Conservation (phyloP, 768 basidiomycete species). For the Paxillus ammoniavirescens region DNA sequence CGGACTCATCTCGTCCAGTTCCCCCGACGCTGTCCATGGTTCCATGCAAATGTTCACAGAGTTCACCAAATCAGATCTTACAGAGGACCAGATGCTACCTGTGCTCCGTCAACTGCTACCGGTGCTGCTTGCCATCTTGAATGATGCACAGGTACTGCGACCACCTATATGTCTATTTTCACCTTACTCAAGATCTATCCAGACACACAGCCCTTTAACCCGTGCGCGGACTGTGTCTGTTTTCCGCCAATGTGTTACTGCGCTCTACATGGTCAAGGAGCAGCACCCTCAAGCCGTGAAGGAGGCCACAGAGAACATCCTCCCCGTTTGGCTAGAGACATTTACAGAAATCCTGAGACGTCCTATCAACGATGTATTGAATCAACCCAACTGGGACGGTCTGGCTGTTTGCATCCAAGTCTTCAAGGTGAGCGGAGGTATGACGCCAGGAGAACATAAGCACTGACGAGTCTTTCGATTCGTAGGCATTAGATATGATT, state of each 20-base stretch:
- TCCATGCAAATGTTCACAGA: constrained; percentile 96
- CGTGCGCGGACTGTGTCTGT: constrained; percentile 84
- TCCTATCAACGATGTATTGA: constrained; percentile 58
- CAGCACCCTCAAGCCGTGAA: constrained; percentile 86
- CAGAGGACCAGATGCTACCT: constrained; percentile 92
- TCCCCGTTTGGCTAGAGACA: constrained; percentile 91
- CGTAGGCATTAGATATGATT: constrained; percentile 75
- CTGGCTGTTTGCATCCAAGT: constrained; percentile 78
- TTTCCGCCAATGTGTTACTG: constrained; percentile 85
- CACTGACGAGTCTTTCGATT: constrained; percentile 1
- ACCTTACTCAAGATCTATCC: constrained; percentile 1
- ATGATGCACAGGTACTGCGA: constrained; percentile 60
- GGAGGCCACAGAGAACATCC: constrained; percentile 74
- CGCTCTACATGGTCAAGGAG: constrained; percentile 94
- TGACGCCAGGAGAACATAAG: not conserved
- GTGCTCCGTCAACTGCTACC: constrained; percentile 89
- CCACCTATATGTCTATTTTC: not conserved
- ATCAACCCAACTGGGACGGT: constrained; percentile 72
- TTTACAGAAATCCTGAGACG: constrained; percentile 75
- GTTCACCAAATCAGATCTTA: constrained; percentile 88
- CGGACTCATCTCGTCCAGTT: constrained; percentile 68
- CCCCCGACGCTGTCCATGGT: constrained; percentile 81
- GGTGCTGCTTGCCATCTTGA: constrained; percentile 77
- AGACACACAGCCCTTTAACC: constrained; percentile 77
- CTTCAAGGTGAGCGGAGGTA: constrained; percentile 60